Evolutionary conservation across 1,284 basidiomycete genomes (phyloP).

Genomic region (Chiua sp.): DNA sequence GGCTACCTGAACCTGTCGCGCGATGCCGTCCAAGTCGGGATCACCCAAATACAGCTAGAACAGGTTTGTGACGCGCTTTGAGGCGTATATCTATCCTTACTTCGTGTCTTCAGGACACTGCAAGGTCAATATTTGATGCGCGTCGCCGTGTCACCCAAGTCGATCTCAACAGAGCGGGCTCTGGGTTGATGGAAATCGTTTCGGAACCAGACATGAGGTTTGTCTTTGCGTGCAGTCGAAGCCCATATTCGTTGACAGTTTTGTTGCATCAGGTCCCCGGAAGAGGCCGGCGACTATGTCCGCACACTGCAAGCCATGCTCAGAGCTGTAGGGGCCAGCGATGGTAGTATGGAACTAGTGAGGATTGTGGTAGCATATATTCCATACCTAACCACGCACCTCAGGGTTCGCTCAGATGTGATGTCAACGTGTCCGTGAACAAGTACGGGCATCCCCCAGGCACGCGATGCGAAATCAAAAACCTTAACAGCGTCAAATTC

Average conservation of each 20-base stretch:
- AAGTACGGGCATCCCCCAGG: conserved; percentile 68
- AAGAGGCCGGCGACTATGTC: conserved; percentile 93
- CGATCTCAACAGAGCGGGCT: conserved; percentile 92
- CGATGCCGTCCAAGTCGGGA: conserved; percentile 62
- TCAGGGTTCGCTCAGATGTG: conserved; percentile 92
- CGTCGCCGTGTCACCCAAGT: conserved; percentile 66
- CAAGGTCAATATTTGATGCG: conserved; percentile 81
- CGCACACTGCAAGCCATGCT: conserved; percentile 84
- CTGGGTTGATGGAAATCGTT: conserved; percentile 95
- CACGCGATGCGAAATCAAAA: conserved; percentile 97
- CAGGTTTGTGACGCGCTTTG: conserved; percentile 63
- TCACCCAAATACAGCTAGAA: conserved; percentile 96
- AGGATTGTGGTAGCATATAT: conserved; percentile 10
- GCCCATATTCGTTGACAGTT: background rate
- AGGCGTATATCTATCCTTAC: background rate
- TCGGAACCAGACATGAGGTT: conserved; percentile 92
- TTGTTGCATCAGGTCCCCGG: conserved; percentile 66
- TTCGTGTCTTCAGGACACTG: conserved; percentile 78
- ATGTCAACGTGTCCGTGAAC: conserved; percentile 95
- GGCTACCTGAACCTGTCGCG: conserved; percentile 65
- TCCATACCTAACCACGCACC: background rate
- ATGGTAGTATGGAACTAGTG: conserved; percentile 98
- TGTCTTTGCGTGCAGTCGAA: conserved; percentile 13
- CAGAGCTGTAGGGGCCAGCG: conserved; percentile 85
- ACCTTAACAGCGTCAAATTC: conserved; percentile 91